Evolutionary conservation across 2,329 filamentous ascomycete genomes (phyloP).

Genomic region (Verticillium isaacii): DNA sequence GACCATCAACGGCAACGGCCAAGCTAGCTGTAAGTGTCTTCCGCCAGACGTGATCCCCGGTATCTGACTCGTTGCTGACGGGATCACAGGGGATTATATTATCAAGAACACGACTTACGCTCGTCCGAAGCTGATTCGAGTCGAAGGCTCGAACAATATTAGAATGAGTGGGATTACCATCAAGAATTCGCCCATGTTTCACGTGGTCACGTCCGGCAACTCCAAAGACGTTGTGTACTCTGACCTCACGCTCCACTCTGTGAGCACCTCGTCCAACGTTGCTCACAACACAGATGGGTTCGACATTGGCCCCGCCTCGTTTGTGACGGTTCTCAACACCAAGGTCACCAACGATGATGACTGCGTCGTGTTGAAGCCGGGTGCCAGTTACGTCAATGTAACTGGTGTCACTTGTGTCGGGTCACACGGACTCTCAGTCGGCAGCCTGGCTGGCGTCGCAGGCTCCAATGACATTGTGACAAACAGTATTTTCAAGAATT

Average conservation of each 20-base stretch:
- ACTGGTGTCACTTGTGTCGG: slow-evolving; percentile 36
- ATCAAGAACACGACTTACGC: slow-evolving; percentile 29
- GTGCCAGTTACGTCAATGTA: slow-evolving; percentile 32
- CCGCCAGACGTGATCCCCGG: too few relatives aligned
- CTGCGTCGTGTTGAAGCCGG: slow-evolving; percentile 39
- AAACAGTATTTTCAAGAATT: slow-evolving; percentile 34
- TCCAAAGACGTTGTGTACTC: slow-evolving; percentile 28
- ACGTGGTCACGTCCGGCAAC: slow-evolving; percentile 31
- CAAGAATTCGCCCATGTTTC: slow-evolving; percentile 40
- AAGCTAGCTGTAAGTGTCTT: slow-evolving; percentile 23
- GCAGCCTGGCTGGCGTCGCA: slow-evolving; percentile 33
- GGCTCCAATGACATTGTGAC: slow-evolving; percentile 30
- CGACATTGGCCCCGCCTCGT: slow-evolving; percentile 30
- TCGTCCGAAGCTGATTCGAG: slow-evolving; percentile 35
- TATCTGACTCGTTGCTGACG: background rate
- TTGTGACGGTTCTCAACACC: slow-evolving; percentile 29
- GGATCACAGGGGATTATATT: slow-evolving; percentile 24
- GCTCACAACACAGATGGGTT: slow-evolving; percentile 39
- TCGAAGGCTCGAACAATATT: slow-evolving; percentile 30
- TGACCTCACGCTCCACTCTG: slow-evolving; percentile 30
- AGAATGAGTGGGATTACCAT: slow-evolving; percentile 28
- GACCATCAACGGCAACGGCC: slow-evolving; percentile 41
- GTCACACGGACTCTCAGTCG: slow-evolving; percentile 42
- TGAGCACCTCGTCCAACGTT: slow-evolving; percentile 28
- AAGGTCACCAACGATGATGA: slow-evolving; percentile 36